Evolutionary conservation across 2,329 filamentous ascomycete genomes (phyloP).

Genomic region (Botrytis pseudocinerea): DNA sequence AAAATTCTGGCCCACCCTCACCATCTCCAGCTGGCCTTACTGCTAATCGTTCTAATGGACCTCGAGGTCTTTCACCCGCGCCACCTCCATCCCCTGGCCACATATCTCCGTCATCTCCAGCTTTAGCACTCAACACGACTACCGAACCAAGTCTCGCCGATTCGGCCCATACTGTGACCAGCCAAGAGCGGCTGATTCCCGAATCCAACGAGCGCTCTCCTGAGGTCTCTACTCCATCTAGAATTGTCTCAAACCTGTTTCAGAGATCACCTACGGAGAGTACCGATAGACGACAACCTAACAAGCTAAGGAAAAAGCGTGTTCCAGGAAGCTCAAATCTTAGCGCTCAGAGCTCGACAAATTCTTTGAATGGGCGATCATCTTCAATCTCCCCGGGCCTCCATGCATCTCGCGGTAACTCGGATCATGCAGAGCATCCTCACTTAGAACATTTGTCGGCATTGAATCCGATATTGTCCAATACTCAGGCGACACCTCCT

Average conservation of each 20-base stretch:
- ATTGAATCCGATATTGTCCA: constrained; percentile 29
- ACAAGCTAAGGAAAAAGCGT: constrained; percentile 86
- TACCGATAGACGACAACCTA: constrained; percentile 69
- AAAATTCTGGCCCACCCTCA: constrained; percentile 53
- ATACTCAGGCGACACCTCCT: constrained; percentile 34
- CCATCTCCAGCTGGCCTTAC: constrained; percentile 38
- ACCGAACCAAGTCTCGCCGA: constrained; percentile 33
- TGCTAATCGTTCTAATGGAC: constrained; percentile 26
- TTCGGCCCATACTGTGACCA: constrained; percentile 41
- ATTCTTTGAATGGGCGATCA: constrained; percentile 61
- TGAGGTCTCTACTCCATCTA: constrained; percentile 56
- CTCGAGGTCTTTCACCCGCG: constrained; percentile 33
- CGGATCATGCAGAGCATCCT: constrained; percentile 37
- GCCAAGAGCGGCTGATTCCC: constrained; percentile 51
- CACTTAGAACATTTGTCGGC: constrained; percentile 34
- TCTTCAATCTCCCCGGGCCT: constrained; percentile 38
- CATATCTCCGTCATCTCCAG: constrained; percentile 33
- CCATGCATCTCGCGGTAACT: constrained; percentile 39
- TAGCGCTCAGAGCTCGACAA: constrained; percentile 87
- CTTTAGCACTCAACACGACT: constrained; percentile 27
- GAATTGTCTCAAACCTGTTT: constrained; percentile 69
- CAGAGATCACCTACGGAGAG: constrained; percentile 65
- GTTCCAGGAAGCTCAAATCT: constrained; percentile 74
- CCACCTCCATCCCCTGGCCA: constrained; percentile 27
- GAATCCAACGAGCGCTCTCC: constrained; percentile 30